Conservation (phyloP, 116 monocot genomes). For the Dioscorea cayenensis region DNA sequence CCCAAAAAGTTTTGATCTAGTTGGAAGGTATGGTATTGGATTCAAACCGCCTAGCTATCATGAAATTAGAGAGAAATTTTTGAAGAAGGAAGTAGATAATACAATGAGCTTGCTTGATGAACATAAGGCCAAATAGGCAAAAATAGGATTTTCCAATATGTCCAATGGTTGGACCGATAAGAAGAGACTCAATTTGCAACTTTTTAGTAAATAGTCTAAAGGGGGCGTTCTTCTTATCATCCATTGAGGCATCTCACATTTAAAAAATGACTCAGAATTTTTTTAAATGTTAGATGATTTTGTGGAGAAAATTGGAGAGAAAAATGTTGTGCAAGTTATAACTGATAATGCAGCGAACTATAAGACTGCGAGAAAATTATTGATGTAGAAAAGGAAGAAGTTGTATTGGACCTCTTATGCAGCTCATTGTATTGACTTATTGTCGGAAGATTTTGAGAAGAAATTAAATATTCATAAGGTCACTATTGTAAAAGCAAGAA, state of each 20-base stretch:
- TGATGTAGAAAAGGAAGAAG: constrained; percentile 14
- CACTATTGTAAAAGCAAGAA: background rate
- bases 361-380: background rate
- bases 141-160: background rate
- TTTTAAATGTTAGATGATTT: constrained; percentile 11
- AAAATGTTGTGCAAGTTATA: too few relatives aligned
- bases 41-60: background rate
- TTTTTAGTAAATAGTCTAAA: constrained; percentile 11
- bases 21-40: background rate
- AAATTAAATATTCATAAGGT: background rate
- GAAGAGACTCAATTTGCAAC: background rate
- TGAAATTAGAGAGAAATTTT: background rate
- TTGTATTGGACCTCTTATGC: constrained; percentile 13
- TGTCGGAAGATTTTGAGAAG: constrained; percentile 1
- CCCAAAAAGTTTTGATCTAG: background rate
- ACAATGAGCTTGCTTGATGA: background rate
- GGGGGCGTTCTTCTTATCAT: background rate
- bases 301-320: background rate
- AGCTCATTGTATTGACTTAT: constrained; percentile 4
- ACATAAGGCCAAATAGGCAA: too few relatives aligned
- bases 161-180: constrained; percentile 9
- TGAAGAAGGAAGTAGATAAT: background rate
- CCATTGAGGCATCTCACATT: background rate
- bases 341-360: too few relatives aligned
- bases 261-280: background rate